A percentile compares a stretch with the other conserved stretches of the same genome.
Evolutionary conservation across 2,329 filamentous ascomycete genomes (phyloP).

Genomic region (Aphanocladium album): DNA sequence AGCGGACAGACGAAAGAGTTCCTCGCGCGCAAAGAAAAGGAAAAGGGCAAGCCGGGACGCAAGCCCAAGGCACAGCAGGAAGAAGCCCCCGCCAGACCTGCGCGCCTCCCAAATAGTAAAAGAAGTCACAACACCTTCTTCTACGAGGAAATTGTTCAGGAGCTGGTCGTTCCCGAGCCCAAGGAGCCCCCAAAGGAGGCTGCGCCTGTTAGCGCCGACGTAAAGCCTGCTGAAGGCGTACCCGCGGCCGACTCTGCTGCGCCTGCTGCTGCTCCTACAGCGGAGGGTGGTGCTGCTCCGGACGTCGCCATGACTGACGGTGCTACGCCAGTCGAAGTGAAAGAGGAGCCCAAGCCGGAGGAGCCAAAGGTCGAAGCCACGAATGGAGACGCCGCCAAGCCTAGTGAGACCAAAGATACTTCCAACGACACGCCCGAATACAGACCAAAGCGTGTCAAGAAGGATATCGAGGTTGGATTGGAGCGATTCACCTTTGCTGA

Average conservation of each 20-base stretch:
- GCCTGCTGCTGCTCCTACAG: not conserved
- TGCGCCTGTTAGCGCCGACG: not conserved
- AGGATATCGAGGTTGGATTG: slow-evolving; percentile 69
- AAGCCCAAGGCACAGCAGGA: slow-evolving; percentile 54
- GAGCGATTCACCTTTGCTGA: slow-evolving; percentile 69
- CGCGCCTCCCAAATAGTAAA: slow-evolving; percentile 67
- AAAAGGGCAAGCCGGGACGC: slow-evolving; percentile 61
- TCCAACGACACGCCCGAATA: slow-evolving; percentile 32
- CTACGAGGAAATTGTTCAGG: slow-evolving; percentile 63
- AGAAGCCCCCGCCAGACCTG: slow-evolving; percentile 47
- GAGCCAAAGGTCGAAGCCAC: slow-evolving; percentile 20
- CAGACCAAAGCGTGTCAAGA: slow-evolving; percentile 53
- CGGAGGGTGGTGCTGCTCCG: not conserved
- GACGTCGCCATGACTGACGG: not conserved
- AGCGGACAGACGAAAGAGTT: slow-evolving; percentile 79
- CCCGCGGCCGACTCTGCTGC: not conserved
- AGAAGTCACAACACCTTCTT: slow-evolving; percentile 64
- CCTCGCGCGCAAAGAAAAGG: slow-evolving; percentile 75
- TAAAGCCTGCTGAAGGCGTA: slow-evolving; percentile 2
- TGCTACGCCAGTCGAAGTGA: not conserved
- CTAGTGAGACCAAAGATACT: slow-evolving; percentile 16
- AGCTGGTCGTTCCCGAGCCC: slow-evolving; percentile 41
- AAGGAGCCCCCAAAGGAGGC: slow-evolving; percentile 19
- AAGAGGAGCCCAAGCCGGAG: slow-evolving; percentile 13
- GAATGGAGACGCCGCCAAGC: slow-evolving; percentile 17